Percentiles rank a stretch among this genome's conserved stretches.
Conservation (phyloP, 2,329 filamentous ascomycete genomes). For the Stagonosporopsis chrysanthemi region DNA sequence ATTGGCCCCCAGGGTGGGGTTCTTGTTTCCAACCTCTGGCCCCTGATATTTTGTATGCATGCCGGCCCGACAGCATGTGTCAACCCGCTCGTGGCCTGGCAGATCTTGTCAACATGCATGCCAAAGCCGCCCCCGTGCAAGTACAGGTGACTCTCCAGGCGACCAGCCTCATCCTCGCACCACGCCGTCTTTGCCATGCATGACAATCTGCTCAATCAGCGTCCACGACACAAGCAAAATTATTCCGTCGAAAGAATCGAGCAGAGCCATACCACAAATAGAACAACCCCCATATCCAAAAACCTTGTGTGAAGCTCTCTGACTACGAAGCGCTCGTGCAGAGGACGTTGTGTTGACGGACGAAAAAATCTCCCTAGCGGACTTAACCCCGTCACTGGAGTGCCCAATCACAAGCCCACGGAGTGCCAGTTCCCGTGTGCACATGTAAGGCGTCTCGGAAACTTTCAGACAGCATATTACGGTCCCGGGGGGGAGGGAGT, state of each 20-base stretch:
- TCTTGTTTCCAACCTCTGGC: not conserved
- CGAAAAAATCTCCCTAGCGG: not conserved
- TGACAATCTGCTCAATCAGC: not conserved
- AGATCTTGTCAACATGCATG: not conserved
- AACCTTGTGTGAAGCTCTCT: not conserved
- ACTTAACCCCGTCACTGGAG: not conserved
- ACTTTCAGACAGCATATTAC: not conserved
- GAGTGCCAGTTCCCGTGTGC: not conserved
- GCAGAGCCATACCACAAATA: constrained; percentile 1
- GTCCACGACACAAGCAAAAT: not conserved
- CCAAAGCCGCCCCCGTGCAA: too few species aligned
- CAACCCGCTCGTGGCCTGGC: not conserved
- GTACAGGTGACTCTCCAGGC: too few species aligned
- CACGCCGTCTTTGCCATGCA: not conserved
- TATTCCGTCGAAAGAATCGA: constrained; percentile 3
- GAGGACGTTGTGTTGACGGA: not conserved
- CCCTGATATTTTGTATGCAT: not conserved
- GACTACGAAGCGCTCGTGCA: not conserved
- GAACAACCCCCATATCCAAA: not conserved
- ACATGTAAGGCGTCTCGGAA: not conserved
- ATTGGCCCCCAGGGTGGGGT: too few species aligned
- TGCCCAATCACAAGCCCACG: constrained; percentile 2
- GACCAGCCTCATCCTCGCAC: not conserved
- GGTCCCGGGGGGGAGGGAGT: constrained; percentile 8
- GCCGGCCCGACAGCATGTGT: not conserved